Evolutionary conservation across 805 yeast species (phyloP), one percentile per base, ranked within the genome.

Genomic region (Yamadazyma tumulicola): DNA sequence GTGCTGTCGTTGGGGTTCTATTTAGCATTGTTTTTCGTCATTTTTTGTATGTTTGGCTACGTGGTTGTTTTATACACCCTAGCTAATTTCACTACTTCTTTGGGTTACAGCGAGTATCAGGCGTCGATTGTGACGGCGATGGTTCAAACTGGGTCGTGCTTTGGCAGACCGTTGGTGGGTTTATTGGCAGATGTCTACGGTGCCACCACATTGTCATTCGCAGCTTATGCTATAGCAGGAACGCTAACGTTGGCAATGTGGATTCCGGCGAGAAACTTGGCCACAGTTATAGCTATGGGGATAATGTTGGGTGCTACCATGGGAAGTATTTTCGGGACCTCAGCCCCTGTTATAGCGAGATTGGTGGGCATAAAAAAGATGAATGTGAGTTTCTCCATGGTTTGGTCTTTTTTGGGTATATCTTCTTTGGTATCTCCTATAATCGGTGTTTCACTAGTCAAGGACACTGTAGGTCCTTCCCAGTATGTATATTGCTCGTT

Each of bases 301-400:
- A 20, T 79, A 11, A 41, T 79, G 4, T 65, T 59, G 44, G 87
- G 87, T 23, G 58, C 67, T 0, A 34, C 73, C 20, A 79, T 79
- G 81, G 86, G 86, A 2, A 61, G 77, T 8, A 59, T 79, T 27
- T 80, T 77, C 73, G 72, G 79, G 3, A 68, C 76, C 3, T 44
- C 71, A 40, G 72, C 79, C 1, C 67, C 83, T 3, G 59, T 76
- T 17, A 52, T 67, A 1, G 70, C 81, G 1, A 54, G 77, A 32
- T 57, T 78, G 17, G 72, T 72, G 12, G 86, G 86, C 0, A 51
- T 79, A 19, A 52, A 64, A 24, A 75, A 72, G 43, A 53, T 78
- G 48, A 72, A 72, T 29, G 69, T 74, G 12, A 54, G 68, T 0
- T 57, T 70, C 33, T 71, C 76, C 13, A 64, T 75, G 73, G 43